phyloP scores from a whole-genome alignment of 805 yeast genomes.

The Candida maesae region DNA sequence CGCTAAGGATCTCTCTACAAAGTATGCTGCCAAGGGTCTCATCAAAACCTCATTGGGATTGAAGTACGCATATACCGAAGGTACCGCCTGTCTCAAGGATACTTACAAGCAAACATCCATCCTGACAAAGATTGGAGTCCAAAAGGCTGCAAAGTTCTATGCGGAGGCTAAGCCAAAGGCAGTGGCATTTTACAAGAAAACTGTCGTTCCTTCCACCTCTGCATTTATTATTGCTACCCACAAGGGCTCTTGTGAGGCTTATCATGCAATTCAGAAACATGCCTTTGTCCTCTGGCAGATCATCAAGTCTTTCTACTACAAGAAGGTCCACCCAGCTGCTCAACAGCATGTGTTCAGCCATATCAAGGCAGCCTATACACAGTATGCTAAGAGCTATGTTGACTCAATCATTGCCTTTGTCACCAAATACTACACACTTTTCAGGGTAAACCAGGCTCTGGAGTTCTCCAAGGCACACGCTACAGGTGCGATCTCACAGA shows the following conservation, averaged over 20 bases:
- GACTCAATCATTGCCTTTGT: neutral
- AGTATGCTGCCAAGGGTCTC: constrained; percentile 11
- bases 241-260: neutral
- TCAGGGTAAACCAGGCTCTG: constrained; percentile 21
- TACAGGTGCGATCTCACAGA: constrained; percentile 17
- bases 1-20: constrained; percentile 4
- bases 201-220: constrained; percentile 3
- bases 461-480: constrained; percentile 15
- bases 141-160: constrained; percentile 1
- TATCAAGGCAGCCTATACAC: constrained; percentile 4
- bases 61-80: constrained; percentile 7
- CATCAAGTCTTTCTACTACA: constrained; percentile 7
- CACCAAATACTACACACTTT: constrained; percentile 14
- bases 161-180: constrained; percentile 8
- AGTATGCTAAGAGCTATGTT: constrained; percentile 11
- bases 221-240: neutral
- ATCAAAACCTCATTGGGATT: constrained; percentile 3
- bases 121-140: neutral
- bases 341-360: neutral
- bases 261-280: constrained; percentile 1
- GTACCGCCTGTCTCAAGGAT: neutral
- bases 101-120: neutral
- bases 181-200: constrained; percentile 5
- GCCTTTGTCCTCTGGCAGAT: constrained; percentile 1
- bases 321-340: constrained; percentile 6